Evolutionary conservation across 495 filamentous ascomycete species (phyloP), one percentile per base, ranked within the genome.

Genomic region (Lasiosphaeria miniovina): DNA sequence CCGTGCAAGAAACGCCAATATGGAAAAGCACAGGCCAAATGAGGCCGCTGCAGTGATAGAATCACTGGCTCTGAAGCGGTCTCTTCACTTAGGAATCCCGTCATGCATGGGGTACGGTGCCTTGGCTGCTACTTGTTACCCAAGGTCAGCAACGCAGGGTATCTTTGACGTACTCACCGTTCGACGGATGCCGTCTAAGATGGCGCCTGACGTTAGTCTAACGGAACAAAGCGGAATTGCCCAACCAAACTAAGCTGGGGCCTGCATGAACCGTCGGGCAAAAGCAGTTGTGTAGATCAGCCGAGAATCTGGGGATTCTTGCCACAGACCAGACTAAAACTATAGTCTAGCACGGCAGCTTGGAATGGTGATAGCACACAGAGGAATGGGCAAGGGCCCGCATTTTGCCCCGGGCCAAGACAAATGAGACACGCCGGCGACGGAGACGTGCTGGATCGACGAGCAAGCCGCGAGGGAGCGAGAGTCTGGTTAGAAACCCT

Each of bases 271-370:
- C 49, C 33, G 24, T 49, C 55, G 55, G 49, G 10, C 35, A 63
- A 58, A 57, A 59, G 51, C 54, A 57, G 52, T 7, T 17, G 14
- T 58, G 61, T 50, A 59, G 58, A 67, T 64, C 61, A 55, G 61
- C 56, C 57, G 61, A 62, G 52, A 55, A 31, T 41, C 43, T 49
- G 57, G 57, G 58, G 54, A 36, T 34, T 17, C 4, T 57, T 17
- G 35, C 34, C 58, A 46, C 24, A 36, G 9, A 3, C 8, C 54
- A 41, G 41, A 38, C 54, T 24, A 35, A 12, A 35, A 12, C 40
- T 24, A 34, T 34, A 53, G 49, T n/a, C 31, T 31, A 32, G 36
- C 9, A 36, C 24, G 40, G 36, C 15, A 5, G 15, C 38, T 55
- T 54, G 60, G 60, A 62, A 62, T 62, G 60, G 60, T 15, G 49